A percentile compares a stretch with the other conserved stretches of the same genome.
Conservation (phyloP, 2,329 filamentous ascomycete genomes). For the Fusarium armeniacum region DNA sequence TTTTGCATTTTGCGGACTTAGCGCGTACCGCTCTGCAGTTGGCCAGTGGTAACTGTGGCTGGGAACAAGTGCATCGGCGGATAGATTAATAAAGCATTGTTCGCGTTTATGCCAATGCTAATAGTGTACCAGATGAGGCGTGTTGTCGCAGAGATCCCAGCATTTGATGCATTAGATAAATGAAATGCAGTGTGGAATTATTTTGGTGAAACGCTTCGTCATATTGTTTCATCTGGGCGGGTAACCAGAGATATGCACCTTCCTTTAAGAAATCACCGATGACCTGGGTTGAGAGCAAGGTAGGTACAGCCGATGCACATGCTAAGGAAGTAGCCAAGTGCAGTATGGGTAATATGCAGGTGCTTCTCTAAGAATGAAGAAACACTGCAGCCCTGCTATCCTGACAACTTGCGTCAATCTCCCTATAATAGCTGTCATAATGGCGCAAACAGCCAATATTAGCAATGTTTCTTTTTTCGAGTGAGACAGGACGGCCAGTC, state of each 20-base stretch:
- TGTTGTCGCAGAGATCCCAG: slow-evolving; percentile 31
- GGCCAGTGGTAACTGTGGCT: slow-evolving; percentile 17
- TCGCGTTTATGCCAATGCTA: slow-evolving; percentile 19
- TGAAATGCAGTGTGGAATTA: slow-evolving; percentile 29
- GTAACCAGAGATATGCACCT: slow-evolving; percentile 16
- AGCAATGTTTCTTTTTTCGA: slow-evolving; percentile 1
- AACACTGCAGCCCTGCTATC: slow-evolving; percentile 25
- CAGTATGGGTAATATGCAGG: slow-evolving; percentile 11
- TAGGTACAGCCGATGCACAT: slow-evolving; percentile 1
- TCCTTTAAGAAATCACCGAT: slow-evolving; percentile 18
- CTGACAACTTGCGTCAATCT: slow-evolving; percentile 15
- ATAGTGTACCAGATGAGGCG: slow-evolving; percentile 26
- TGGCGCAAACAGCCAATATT: neutral
- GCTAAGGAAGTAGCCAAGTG: neutral
- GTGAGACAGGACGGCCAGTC: slow-evolving; percentile 7
- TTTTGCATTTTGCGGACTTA: slow-evolving; percentile 10
- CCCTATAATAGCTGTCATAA: neutral
- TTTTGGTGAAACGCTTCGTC: slow-evolving; percentile 49
- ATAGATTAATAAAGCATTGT: slow-evolving; percentile 23
- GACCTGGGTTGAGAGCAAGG: slow-evolving; percentile 3
- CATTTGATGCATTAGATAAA: slow-evolving; percentile 19
- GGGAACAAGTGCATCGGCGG: slow-evolving; percentile 29
- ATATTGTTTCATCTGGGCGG: slow-evolving; percentile 46
- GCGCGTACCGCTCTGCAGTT: slow-evolving; percentile 11
- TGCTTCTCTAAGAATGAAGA: neutral